Percentiles rank a stretch among this genome's conserved stretches.
phyloP scores from a whole-genome alignment of 768 basidiomycete genomes.

The Lactifluus echinatus region DNA sequence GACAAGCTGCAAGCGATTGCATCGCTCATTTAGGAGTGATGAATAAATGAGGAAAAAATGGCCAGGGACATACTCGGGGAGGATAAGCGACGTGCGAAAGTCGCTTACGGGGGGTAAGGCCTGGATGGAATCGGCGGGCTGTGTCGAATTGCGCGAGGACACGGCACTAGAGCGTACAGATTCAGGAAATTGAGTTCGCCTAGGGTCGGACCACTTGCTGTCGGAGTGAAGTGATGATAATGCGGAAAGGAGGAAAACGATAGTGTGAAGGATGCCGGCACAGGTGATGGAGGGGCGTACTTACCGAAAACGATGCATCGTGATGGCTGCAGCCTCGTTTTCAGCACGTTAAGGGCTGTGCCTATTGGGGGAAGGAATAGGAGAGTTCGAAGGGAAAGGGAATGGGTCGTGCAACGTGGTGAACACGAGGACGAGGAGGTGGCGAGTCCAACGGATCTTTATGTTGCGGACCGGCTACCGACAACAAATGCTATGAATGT shows the following conservation, averaged over 20 bases:
- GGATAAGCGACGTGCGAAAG: slow-evolving; percentile 80
- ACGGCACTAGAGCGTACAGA: slow-evolving; percentile 20
- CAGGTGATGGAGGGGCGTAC: slow-evolving; percentile 25
- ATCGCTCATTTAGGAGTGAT: background rate
- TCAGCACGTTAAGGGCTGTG: slow-evolving; percentile 49
- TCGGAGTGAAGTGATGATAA: slow-evolving; percentile 22
- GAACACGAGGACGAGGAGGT: slow-evolving; percentile 63
- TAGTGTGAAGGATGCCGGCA: slow-evolving; percentile 17
- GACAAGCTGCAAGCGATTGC: slow-evolving; percentile 46
- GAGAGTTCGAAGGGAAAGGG: slow-evolving; percentile 20
- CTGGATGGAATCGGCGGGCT: slow-evolving; percentile 35
- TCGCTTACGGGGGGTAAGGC: slow-evolving; percentile 61
- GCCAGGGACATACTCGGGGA: slow-evolving; percentile 61
- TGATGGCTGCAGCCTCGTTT: slow-evolving; percentile 41
- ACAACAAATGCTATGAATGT: too few relatives aligned
- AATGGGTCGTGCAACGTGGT: slow-evolving; percentile 57
- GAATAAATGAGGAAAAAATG: slow-evolving; percentile 5
- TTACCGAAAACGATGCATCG: slow-evolving; percentile 81
- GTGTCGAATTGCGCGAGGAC: slow-evolving; percentile 13
- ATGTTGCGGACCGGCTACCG: too few relatives aligned
- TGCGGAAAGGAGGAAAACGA: slow-evolving; percentile 13
- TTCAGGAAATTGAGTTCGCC: slow-evolving; percentile 37
- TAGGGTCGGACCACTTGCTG: slow-evolving; percentile 76
- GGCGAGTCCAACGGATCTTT: too few relatives aligned
- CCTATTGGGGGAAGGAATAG: slow-evolving; percentile 17